Evolutionary conservation across 2,329 filamentous ascomycete species (phyloP).

Genomic region (Colletotrichum lini): DNA sequence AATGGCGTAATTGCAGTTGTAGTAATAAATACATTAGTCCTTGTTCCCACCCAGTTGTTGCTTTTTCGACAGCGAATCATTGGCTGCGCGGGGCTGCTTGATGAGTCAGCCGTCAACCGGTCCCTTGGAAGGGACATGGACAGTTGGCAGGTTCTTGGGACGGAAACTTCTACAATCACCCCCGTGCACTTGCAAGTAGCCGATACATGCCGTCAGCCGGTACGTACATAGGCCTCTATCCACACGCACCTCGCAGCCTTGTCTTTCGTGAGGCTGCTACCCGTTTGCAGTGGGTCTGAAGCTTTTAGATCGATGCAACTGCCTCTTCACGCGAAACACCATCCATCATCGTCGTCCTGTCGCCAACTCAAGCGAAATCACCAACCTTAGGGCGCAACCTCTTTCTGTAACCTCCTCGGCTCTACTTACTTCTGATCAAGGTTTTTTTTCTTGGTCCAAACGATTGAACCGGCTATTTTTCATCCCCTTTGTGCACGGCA

Average conservation of each 20-base stretch:
- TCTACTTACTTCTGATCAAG: no score
- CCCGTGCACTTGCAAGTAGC: slow-evolving; percentile 5
- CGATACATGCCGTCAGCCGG: slow-evolving; percentile 9
- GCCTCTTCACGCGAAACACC: slow-evolving; percentile 40
- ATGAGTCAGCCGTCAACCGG: slow-evolving; percentile 30
- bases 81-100: slow-evolving; percentile 25
- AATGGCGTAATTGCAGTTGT: slow-evolving; percentile 37
- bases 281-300: slow-evolving; percentile 38
- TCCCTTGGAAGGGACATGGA: not conserved
- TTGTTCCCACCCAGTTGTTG: not conserved
- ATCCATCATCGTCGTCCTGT: slow-evolving; percentile 23
- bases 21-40: not conserved
- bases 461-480: slow-evolving; percentile 14
- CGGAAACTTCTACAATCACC: not conserved
- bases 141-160: slow-evolving; percentile 10
- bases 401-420: not conserved
- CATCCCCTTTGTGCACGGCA: slow-evolving; percentile 28
- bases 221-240: slow-evolving; percentile 10
- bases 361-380: slow-evolving; percentile 15
- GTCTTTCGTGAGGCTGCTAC: slow-evolving; percentile 40
- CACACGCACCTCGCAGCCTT: slow-evolving; percentile 29
- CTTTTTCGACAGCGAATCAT: slow-evolving; percentile 15
- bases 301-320: slow-evolving; percentile 35
- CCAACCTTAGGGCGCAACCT: slow-evolving; percentile 4
- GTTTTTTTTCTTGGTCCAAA: not conserved